These are phyloP conservation scores for Chlorella variabilis DNA, from an alignment of 163 green algal genomes.

Conservation along the genomic window DNA sequence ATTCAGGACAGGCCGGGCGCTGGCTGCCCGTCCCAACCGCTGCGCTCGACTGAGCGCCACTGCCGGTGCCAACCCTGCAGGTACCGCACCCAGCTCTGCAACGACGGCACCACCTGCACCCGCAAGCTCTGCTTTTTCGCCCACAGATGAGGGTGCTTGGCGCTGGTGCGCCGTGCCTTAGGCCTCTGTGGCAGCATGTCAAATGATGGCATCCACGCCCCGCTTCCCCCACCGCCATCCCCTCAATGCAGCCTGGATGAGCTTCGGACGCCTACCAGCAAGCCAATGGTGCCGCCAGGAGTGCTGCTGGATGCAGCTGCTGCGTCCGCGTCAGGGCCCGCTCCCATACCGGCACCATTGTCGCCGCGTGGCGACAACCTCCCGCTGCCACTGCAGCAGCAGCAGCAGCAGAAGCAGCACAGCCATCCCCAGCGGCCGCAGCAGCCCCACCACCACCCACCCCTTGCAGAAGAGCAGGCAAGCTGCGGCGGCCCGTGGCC, in stretches of 20 bases:
- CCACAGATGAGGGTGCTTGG: slow-evolving; percentile 46
- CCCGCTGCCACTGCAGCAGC: background rate
- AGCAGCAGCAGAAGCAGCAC: background rate
- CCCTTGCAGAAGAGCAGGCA: background rate
- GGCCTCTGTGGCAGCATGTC: no score
- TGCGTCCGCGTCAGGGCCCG: background rate
- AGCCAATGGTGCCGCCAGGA: background rate
- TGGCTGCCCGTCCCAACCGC: background rate
- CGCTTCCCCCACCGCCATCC: no score
- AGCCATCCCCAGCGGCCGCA: background rate
- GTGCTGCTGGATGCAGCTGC: background rate
- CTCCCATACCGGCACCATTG: no score
- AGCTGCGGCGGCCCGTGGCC: no score
- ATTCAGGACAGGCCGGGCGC: no score
- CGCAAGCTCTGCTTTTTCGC: slow-evolving; percentile 84
- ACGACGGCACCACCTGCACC: slow-evolving; percentile 68
- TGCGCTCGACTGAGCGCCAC: background rate
- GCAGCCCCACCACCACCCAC: background rate
- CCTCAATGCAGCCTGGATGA: background rate
- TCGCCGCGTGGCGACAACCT: no score
- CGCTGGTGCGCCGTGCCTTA: no score
- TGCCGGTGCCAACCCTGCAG: slow-evolving; percentile 30
- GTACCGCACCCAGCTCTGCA: slow-evolving; percentile 82
- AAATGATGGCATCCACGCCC: no score
- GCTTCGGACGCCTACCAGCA: background rate